A percentile compares a stretch with the other conserved stretches of the same genome.
Evolutionary conservation across 176 grass and related monocot genomes (phyloP).

Genomic region (Juncus inflexus): DNA sequence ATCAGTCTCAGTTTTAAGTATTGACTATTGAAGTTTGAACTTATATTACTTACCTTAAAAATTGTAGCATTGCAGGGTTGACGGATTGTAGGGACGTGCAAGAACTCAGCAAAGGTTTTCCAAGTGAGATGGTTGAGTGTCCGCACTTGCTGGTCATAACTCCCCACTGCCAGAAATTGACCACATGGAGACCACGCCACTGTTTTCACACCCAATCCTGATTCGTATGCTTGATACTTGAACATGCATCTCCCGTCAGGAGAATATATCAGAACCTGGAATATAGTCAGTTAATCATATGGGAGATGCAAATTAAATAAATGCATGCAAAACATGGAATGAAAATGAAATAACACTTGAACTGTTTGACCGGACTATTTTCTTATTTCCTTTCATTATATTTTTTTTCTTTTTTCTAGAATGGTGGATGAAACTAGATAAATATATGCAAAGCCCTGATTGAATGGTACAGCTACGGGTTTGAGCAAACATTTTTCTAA

Average conservation of each 20-base stretch:
- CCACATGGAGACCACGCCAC: conserved; percentile 93
- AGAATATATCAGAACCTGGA: conserved; percentile 88
- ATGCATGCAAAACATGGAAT: no score
- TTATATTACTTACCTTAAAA: conserved; percentile 56
- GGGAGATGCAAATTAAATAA: background rate
- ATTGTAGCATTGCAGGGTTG: conserved; percentile 58
- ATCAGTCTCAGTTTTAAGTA: no score
- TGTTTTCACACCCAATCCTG: conserved; percentile 88
- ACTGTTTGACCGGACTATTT: no score
- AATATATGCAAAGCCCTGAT: no score
- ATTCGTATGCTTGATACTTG: conserved; percentile 92
- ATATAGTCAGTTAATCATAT: conserved; percentile 10
- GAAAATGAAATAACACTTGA: no score
- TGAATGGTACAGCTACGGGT: no score
- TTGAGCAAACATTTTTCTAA: no score
- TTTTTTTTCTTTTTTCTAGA: no score
- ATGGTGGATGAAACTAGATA: no score
- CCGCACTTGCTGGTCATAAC: conserved; percentile 86
- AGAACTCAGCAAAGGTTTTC: conserved; percentile 96
- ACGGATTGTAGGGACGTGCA: conserved; percentile 61
- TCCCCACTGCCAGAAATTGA: conserved; percentile 88
- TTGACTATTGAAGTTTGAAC: background rate
- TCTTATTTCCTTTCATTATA: no score
- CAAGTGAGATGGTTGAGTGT: conserved; percentile 88
- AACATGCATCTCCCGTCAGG: conserved; percentile 87